Percentiles rank a stretch among this genome's conserved stretches.
Evolutionary conservation across 2,329 filamentous ascomycete genomes (phyloP).

Genomic region (Mariannaea sp.): DNA sequence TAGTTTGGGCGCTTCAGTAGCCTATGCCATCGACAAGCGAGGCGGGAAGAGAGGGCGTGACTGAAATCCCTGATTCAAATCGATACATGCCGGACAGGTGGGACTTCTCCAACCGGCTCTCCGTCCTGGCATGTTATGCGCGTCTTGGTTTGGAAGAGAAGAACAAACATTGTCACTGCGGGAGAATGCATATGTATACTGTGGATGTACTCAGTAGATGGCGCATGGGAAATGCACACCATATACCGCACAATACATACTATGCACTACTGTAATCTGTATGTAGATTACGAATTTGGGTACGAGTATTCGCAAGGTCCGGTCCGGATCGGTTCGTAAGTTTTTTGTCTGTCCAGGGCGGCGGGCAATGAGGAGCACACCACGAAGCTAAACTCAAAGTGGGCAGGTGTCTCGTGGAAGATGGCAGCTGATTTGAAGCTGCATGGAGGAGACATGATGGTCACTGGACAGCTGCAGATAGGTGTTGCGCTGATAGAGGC

Average conservation of each 20-base stretch:
- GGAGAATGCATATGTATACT: background rate
- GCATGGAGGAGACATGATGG: background rate
- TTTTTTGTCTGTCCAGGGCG: background rate
- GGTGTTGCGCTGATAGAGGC: background rate
- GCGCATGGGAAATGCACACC: too few relatives aligned
- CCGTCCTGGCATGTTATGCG: slow-evolving; percentile 12
- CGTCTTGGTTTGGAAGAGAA: background rate
- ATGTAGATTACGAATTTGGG: too few relatives aligned
- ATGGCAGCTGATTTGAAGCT: slow-evolving; percentile 12
- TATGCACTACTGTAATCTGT: too few relatives aligned
- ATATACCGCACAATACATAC: too few relatives aligned
- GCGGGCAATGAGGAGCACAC: slow-evolving; percentile 3
- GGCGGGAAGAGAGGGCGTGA: background rate
- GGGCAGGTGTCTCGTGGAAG: slow-evolving; percentile 14
- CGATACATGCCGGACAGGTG: slow-evolving; percentile 1
- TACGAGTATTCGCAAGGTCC: too few relatives aligned
- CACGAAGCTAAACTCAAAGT: slow-evolving; percentile 14
- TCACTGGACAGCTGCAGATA: background rate
- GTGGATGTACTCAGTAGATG: too few relatives aligned
- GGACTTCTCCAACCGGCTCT: background rate
- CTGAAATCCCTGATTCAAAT: slow-evolving; percentile 4
- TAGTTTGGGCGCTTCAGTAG: background rate
- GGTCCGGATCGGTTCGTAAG: slow-evolving; percentile 4
- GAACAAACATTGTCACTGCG: background rate
- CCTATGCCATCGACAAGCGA: background rate